Evolutionary conservation across 2,329 filamentous ascomycete species (phyloP).

Genomic region (Dactylellina haptotyla): DNA sequence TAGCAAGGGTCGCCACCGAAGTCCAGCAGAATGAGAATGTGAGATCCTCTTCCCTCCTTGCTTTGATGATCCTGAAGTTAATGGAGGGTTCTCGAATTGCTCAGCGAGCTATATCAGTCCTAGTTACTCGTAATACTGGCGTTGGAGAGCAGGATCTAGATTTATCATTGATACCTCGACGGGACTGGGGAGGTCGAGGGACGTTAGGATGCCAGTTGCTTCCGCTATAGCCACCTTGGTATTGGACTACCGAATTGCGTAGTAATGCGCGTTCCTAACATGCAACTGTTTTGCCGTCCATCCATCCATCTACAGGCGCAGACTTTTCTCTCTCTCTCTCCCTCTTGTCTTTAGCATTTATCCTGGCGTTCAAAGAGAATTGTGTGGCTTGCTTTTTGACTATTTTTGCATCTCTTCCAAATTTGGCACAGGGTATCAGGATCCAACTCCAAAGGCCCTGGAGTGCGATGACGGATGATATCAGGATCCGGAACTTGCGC

Average conservation of each 20-base stretch:
- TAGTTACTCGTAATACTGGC: constrained; percentile 54
- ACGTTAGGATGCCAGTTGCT: constrained; percentile 90
- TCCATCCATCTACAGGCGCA: not conserved
- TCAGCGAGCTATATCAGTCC: constrained; percentile 55
- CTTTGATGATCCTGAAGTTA: constrained; percentile 4
- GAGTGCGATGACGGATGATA: not conserved
- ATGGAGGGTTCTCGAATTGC: not conserved
- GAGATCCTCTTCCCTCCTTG: constrained; percentile 61
- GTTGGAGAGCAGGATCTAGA: constrained; percentile 55
- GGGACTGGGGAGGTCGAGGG: constrained; percentile 89
- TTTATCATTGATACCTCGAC: constrained; percentile 72
- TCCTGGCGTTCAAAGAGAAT: constrained; percentile 26
- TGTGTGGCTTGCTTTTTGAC: not conserved
- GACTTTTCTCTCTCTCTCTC: not conserved
- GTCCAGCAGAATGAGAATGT: constrained; percentile 91
- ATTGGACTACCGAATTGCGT: not conserved
- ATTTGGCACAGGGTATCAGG: constrained; percentile 1
- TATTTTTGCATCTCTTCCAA: not conserved
- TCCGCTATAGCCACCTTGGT: constrained; percentile 70
- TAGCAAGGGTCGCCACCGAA: constrained; percentile 86
- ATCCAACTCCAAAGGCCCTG: not conserved
- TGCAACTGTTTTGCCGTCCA: not conserved
- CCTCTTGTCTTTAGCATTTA: constrained; percentile 21
- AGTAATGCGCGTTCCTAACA: not conserved
- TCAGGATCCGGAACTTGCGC: not conserved